These are phyloP conservation scores for Phyllosticta paracitricarpa DNA, from an alignment of 2,329 filamentous ascomycete genomes.

Conservation along the genomic window DNA sequence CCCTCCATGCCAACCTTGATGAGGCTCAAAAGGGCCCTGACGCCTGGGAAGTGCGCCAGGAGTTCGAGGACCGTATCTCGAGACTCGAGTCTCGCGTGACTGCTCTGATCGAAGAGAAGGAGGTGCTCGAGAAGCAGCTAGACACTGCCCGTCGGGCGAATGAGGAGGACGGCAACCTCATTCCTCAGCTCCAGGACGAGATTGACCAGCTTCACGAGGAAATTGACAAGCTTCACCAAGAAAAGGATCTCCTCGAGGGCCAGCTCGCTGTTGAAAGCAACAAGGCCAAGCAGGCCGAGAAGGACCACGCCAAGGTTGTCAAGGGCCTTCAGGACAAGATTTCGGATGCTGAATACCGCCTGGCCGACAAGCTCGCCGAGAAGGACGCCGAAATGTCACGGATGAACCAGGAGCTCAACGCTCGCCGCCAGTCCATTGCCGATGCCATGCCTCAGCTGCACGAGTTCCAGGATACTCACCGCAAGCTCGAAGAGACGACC, in stretches of 20 bases:
- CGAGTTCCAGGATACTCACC: slow-evolving; percentile 6
- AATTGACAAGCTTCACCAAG: slow-evolving; percentile 7
- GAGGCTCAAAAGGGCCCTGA: slow-evolving; percentile 4
- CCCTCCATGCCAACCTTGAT: slow-evolving; percentile 3
- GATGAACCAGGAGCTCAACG: slow-evolving; percentile 9
- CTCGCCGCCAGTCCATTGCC: slow-evolving; percentile 7
- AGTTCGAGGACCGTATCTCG: slow-evolving; percentile 8
- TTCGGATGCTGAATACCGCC: slow-evolving; percentile 5
- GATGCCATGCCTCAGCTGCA: slow-evolving; percentile 9
- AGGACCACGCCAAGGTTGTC: slow-evolving; percentile 7
- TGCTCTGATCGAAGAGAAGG: slow-evolving; percentile 8
- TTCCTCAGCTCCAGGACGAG: slow-evolving; percentile 5
- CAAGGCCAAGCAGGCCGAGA: slow-evolving; percentile 1
- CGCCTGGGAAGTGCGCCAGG: slow-evolving; percentile 7
- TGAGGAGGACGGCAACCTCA: slow-evolving; percentile 6
- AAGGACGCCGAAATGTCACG: slow-evolving; percentile 9
- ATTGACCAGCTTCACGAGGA: slow-evolving; percentile 8
- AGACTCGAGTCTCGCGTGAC: slow-evolving; percentile 6
- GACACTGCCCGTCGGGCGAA: slow-evolving; percentile 2
- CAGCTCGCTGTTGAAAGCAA: slow-evolving; percentile 6
- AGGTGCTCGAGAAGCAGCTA: slow-evolving; percentile 9
- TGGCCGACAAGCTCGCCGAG: slow-evolving; percentile 8
- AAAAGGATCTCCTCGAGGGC: background rate
- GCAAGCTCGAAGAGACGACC: slow-evolving; percentile 7
- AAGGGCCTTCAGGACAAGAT: slow-evolving; percentile 8